Evolutionary conservation across 805 yeast species (phyloP).

Genomic region (Ogataea nitratoaversa): DNA sequence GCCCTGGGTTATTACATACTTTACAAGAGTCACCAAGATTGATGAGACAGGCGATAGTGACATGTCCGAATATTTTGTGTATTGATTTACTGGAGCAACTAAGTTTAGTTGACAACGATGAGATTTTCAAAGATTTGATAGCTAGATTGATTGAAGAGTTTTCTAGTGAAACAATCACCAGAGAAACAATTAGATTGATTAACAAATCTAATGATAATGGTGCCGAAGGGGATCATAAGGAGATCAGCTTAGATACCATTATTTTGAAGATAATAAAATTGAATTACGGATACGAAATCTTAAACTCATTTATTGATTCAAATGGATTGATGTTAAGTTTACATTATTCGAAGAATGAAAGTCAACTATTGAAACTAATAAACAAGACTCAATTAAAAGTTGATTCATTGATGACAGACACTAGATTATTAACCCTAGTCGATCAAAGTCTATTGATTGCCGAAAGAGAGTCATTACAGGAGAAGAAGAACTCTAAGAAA

Average conservation of each 20-base stretch:
- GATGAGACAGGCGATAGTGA: constrained; percentile 75
- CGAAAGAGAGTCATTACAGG: constrained; percentile 11
- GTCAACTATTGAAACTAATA: constrained; percentile 41
- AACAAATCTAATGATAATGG: constrained; percentile 17
- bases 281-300: constrained; percentile 55
- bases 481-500: constrained; percentile 13
- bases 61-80: constrained; percentile 67
- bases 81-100: constrained; percentile 62
- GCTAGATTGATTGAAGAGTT: constrained; percentile 64
- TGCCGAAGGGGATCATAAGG: constrained; percentile 12
- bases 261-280: constrained; percentile 42
- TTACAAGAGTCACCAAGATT: constrained; percentile 54
- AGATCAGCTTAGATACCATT: constrained; percentile 38
- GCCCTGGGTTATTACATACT: constrained; percentile 50
- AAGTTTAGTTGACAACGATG: constrained; percentile 51
- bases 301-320: constrained; percentile 64
- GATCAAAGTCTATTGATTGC: constrained; percentile 37
- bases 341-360: constrained; percentile 46
- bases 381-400: constrained; percentile 39
- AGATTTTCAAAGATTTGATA: constrained; percentile 64
- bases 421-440: constrained; percentile 42
- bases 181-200: constrained; percentile 37
- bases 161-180: constrained; percentile 54
- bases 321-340: constrained; percentile 65
- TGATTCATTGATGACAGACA: constrained; percentile 35